Evolutionary conservation across 768 basidiomycete species (phyloP).

Genomic region (Phlegmacium glaucopus): DNA sequence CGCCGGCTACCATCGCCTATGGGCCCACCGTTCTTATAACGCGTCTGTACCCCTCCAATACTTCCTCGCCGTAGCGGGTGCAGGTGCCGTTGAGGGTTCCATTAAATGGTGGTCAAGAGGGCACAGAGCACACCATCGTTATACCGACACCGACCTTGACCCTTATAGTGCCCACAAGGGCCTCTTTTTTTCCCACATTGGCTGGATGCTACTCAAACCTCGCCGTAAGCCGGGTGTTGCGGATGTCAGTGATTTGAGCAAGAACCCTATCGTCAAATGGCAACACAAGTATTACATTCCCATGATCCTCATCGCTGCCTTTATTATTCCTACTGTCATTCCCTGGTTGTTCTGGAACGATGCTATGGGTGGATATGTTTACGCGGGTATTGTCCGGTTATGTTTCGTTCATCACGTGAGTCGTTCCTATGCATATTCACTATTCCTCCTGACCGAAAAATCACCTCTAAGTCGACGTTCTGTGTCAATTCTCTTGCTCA

Average conservation of each 20-base stretch:
- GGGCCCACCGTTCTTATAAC: conserved; percentile 96
- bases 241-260: conserved; percentile 82
- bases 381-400: conserved; percentile 75
- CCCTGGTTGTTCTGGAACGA: conserved; percentile 86
- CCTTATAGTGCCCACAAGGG: conserved; percentile 94
- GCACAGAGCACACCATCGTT: conserved; percentile 95
- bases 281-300: conserved; percentile 79
- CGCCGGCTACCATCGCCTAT: conserved; percentile 94
- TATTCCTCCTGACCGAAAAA: no score
- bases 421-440: conserved; percentile 14
- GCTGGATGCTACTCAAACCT: conserved; percentile 93
- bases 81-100: conserved; percentile 93
- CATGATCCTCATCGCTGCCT: conserved; percentile 67
- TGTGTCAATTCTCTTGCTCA: conserved; percentile 97
- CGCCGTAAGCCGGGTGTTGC: conserved; percentile 86
- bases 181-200: conserved; percentile 81
- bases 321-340: conserved; percentile 72
- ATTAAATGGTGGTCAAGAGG: conserved; percentile 99
- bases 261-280: conserved; percentile 80
- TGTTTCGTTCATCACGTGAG: conserved; percentile 86
- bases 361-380: conserved; percentile 81
- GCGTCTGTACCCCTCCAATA: conserved; percentile 86
- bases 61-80: conserved; percentile 76
- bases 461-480: conserved; percentile 73
- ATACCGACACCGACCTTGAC: conserved; percentile 96